Evolutionary conservation across 306 rosid species (phyloP).

Genomic region (Albizia julibrissin): DNA sequence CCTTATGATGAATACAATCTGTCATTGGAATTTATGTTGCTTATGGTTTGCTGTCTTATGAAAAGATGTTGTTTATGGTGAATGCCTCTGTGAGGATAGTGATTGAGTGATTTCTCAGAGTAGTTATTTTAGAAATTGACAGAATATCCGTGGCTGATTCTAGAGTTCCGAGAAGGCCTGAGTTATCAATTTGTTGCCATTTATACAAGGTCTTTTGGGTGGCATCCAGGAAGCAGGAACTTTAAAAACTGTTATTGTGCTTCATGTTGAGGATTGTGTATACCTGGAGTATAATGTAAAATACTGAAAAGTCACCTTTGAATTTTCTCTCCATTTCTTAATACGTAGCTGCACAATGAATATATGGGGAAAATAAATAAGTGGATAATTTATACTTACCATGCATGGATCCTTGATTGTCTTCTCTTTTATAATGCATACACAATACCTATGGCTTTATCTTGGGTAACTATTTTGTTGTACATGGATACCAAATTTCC

Average conservation of each 20-base stretch:
- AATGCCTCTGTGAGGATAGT: background rate
- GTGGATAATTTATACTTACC: background rate
- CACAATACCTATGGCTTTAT: background rate
- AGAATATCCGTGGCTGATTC: background rate
- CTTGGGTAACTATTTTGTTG: background rate
- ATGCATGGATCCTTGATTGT: constrained; percentile 6
- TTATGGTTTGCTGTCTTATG: background rate
- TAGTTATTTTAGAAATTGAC: background rate
- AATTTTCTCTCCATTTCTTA: background rate
- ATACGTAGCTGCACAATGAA: background rate
- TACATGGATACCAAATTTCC: background rate
- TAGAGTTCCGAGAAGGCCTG: background rate
- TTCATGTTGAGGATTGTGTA: background rate
- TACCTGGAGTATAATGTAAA: background rate
- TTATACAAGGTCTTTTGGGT: background rate
- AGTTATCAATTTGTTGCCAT: background rate
- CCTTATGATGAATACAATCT: background rate
- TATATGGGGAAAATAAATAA: background rate
- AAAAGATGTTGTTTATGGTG: background rate
- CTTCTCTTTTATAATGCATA: constrained; percentile 3
- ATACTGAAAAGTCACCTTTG: background rate
- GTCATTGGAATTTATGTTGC: background rate
- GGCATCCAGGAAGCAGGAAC: background rate
- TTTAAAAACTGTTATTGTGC: background rate
- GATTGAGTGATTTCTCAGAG: background rate